Conservation (phyloP, 176 grass and related monocot species). For the Carex cristatella region DNA sequence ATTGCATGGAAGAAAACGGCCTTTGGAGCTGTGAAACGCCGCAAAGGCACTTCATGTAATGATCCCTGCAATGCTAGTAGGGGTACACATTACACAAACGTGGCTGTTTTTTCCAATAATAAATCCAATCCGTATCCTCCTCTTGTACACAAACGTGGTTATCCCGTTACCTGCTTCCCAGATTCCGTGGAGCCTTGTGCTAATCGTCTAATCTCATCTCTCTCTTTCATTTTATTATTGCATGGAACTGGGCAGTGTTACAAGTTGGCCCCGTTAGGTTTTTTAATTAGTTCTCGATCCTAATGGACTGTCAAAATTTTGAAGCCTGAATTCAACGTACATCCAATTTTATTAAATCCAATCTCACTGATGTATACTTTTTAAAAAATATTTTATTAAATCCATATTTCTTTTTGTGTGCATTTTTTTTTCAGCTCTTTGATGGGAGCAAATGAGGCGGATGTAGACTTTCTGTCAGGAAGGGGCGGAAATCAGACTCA, state of each 20-base stretch:
- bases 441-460: too few species aligned
- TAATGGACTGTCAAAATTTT: too few species aligned
- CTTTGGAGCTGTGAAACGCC: neutral
- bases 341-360: too few species aligned
- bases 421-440: too few species aligned
- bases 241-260: neutral
- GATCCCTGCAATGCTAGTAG: neutral
- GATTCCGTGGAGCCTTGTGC: neutral
- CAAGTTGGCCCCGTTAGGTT: neutral
- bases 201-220: neutral
- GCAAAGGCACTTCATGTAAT: neutral
- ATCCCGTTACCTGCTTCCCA: neutral
- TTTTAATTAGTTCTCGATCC: neutral
- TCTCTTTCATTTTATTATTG: neutral
- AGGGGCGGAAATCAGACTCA: too few species aligned
- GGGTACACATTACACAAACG: neutral
- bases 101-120: neutral
- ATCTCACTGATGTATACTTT: too few species aligned
- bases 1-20: neutral
- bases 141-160: neutral
- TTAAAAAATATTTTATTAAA: too few species aligned
- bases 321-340: too few species aligned
- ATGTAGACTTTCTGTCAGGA: too few species aligned
- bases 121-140: neutral
- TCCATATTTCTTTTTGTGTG: too few species aligned